Conservation (phyloP, 1,139 yeast species). For the Kurtzmaniella quercitrusa region DNA sequence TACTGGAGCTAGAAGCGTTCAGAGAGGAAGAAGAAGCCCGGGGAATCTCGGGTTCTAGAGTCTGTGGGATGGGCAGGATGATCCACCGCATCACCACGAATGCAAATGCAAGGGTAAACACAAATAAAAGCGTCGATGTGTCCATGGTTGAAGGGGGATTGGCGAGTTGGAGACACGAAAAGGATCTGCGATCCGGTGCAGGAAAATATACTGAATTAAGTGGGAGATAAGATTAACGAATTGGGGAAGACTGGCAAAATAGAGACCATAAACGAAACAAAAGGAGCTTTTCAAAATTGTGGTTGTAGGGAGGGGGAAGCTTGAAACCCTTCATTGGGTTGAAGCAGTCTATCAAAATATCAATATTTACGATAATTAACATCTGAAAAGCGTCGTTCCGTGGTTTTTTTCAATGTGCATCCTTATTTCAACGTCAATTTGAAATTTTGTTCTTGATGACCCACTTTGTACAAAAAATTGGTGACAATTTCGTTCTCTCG, state of each 20-base stretch:
- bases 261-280: not conserved
- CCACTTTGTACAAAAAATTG: slow-evolving; percentile 71
- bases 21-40: slow-evolving; percentile 3
- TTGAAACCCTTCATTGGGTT: too few species aligned
- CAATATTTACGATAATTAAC: too few species aligned
- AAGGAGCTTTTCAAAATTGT: too few species aligned
- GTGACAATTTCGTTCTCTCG: slow-evolving; percentile 78
- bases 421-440: slow-evolving; percentile 29
- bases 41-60: slow-evolving; percentile 6
- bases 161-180: not conserved
- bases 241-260: not conserved
- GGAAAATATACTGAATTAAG: not conserved
- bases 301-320: too few species aligned
- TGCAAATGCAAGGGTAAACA: slow-evolving; percentile 46
- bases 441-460: slow-evolving; percentile 54
- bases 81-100: slow-evolving; percentile 61
- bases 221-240: not conserved
- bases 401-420: too few species aligned
- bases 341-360: too few species aligned
- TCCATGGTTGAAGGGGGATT: slow-evolving; percentile 34
- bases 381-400: too few species aligned
- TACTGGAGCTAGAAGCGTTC: slow-evolving; percentile 6
- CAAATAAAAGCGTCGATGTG: slow-evolving; percentile 47
- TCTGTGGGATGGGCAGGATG: slow-evolving; percentile 48
- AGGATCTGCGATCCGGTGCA: not conserved